Conservation (phyloP, 2,329 filamentous ascomycete genomes). For the Westerdykella aurantiaca region DNA sequence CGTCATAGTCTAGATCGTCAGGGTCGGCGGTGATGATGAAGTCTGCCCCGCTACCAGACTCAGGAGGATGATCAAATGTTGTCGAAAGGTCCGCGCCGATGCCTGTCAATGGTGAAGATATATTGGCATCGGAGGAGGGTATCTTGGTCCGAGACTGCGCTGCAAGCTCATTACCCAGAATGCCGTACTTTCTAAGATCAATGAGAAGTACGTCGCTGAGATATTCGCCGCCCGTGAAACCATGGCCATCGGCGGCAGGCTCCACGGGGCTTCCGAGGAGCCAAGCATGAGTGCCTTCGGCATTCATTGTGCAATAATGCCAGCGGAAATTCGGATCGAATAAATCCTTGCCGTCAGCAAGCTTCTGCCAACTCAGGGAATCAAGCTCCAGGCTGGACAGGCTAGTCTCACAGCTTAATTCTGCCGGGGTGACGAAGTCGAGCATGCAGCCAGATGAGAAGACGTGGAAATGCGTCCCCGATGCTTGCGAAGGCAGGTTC, state of each 20-base stretch:
- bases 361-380: constrained; percentile 84
- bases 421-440: constrained; percentile 89
- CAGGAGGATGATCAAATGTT: constrained; percentile 80
- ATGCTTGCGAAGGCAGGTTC: constrained; percentile 79
- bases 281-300: constrained; percentile 94
- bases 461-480: constrained; percentile 90
- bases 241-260: constrained; percentile 56
- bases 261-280: constrained; percentile 87
- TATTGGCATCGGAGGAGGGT: constrained; percentile 50
- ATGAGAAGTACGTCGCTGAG: constrained; percentile 92
- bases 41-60: constrained; percentile 79
- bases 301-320: constrained; percentile 97
- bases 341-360: constrained; percentile 89
- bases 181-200: constrained; percentile 83
- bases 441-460: constrained; percentile 89
- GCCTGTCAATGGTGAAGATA: constrained; percentile 49
- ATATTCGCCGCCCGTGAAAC: constrained; percentile 77
- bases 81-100: constrained; percentile 80
- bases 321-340: constrained; percentile 90
- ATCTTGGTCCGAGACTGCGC: constrained; percentile 35
- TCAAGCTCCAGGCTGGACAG: constrained; percentile 83
- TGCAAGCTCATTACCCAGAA: constrained; percentile 70
- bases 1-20: constrained; percentile 64
- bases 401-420: constrained; percentile 86
- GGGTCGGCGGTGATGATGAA: constrained; percentile 84